phyloP scores from a whole-genome alignment of 805 yeast genomes.

The Pichia ethanolica region DNA sequence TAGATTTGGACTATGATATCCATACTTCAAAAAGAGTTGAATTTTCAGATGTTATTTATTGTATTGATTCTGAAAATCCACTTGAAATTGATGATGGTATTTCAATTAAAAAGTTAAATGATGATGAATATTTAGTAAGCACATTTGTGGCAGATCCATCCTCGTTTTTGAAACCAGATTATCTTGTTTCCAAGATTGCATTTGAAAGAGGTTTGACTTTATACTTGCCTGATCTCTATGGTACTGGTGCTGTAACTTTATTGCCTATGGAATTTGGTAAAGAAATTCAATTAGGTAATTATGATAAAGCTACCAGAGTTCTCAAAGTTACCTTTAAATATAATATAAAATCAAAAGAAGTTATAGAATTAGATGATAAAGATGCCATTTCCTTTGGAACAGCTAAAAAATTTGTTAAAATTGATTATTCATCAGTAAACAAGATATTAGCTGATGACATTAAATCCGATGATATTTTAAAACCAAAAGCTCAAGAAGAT shows the following conservation, averaged over 20 bases:
- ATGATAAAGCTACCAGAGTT: conserved; percentile 40
- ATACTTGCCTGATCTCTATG: conserved; percentile 51
- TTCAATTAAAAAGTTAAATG: conserved; percentile 36
- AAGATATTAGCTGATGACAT: conserved; percentile 30
- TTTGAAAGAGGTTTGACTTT: conserved; percentile 55
- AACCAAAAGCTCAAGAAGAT: conserved; percentile 1
- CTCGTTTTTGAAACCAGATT: conserved; percentile 42
- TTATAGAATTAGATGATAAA: conserved; percentile 16
- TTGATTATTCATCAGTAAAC: conserved; percentile 63
- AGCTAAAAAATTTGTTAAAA: conserved; percentile 39
- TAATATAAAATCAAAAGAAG: conserved; percentile 16
- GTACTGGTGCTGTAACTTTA: conserved; percentile 48
- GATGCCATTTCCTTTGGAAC: conserved; percentile 33
- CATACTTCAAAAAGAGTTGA: conserved; percentile 28
- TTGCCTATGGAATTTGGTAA: conserved; percentile 52
- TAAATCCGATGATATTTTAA: conserved; percentile 6
- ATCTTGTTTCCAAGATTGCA: conserved; percentile 45
- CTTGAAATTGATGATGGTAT: conserved; percentile 94
- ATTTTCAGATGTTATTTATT: conserved; percentile 50
- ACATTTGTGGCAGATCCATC: conserved; percentile 87
- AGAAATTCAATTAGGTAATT: conserved; percentile 35
- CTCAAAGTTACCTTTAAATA: conserved; percentile 34
- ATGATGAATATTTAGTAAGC: conserved; percentile 38
- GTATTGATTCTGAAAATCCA: conserved; percentile 76
- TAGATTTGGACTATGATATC: conserved; percentile 15